A percentile compares a stretch with the other conserved stretches of the same genome.
Evolutionary conservation across 768 basidiomycete species (phyloP).

Genomic region (Auricularia heimuer): DNA sequence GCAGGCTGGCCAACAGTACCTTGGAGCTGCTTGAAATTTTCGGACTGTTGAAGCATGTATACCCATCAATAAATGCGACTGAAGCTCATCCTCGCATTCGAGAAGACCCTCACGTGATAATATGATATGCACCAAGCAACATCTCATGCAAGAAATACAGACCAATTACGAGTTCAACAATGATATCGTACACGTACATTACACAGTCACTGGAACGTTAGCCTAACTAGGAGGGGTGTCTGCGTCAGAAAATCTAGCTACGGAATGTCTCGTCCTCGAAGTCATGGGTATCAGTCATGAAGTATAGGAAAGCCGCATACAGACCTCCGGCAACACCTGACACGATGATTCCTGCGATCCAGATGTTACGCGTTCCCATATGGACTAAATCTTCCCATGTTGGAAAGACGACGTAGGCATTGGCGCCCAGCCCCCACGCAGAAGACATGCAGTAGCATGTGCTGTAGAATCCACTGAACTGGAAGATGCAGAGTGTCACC

Average conservation of each 20-base stretch:
- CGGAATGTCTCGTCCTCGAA: no score
- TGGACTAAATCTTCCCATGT: neutral
- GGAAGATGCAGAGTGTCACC: conserved; percentile 20
- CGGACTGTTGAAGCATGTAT: no score
- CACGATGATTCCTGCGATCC: neutral
- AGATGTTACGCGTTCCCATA: neutral
- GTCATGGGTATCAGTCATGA: neutral
- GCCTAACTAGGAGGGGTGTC: no score
- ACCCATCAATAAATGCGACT: no score
- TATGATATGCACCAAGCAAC: no score
- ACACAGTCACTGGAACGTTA: no score
- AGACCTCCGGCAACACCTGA: neutral
- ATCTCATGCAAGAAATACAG: no score
- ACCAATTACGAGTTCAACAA: no score
- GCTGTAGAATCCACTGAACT: conserved; percentile 19
- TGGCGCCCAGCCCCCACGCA: conserved; percentile 4
- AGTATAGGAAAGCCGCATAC: neutral
- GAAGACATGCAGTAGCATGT: conserved; percentile 24
- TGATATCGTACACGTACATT: no score
- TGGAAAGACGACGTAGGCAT: neutral
- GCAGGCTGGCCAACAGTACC: neutral
- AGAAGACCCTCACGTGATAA: no score
- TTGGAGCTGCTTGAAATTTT: neutral
- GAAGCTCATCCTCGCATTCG: no score
- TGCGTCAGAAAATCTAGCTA: no score